These are phyloP conservation scores for Magnusiomyces clavatus DNA, from an alignment of 1,139 yeast genomes.

Conservation along the genomic window DNA sequence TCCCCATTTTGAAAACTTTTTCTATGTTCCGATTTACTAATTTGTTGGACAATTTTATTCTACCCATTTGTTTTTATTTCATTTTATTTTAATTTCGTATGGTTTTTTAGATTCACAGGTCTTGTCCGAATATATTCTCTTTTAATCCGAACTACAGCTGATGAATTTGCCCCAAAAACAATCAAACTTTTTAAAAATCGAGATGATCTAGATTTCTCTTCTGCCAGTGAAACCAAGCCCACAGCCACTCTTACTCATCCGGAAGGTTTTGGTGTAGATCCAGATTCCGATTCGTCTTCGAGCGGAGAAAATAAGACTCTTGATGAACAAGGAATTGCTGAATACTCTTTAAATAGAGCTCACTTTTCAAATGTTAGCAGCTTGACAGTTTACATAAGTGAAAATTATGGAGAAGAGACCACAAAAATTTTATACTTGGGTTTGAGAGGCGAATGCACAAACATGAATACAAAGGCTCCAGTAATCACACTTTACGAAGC, in stretches of 20 bases:
- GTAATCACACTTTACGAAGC: conserved; percentile 74
- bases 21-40: background rate
- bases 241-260: conserved; percentile 58
- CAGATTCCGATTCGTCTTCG: conserved; percentile 20
- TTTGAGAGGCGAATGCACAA: conserved; percentile 67
- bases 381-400: conserved; percentile 58
- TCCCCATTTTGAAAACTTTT: background rate
- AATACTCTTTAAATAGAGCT: conserved; percentile 73
- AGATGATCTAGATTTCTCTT: conserved; percentile 61
- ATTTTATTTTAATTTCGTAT: background rate
- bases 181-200: conserved; percentile 71
- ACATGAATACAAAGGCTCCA: conserved; percentile 50
- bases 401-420: conserved; percentile 57
- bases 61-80: too few relatives aligned
- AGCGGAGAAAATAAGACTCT: conserved; percentile 14
- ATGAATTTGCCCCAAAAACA: conserved; percentile 54
- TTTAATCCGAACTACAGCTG: conserved; percentile 59
- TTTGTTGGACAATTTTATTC: background rate
- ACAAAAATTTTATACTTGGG: conserved; percentile 64
- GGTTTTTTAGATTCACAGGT: conserved; percentile 46
- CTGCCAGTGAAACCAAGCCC: conserved; percentile 44
- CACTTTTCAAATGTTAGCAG: conserved; percentile 63
- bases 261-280: conserved; percentile 34
- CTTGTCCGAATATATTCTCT: conserved; percentile 68
- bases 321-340: conserved; percentile 56